These are phyloP conservation scores for Parastagonospora avenae DNA, from an alignment of 2,329 filamentous ascomycete genomes.

Conservation along the genomic window DNA sequence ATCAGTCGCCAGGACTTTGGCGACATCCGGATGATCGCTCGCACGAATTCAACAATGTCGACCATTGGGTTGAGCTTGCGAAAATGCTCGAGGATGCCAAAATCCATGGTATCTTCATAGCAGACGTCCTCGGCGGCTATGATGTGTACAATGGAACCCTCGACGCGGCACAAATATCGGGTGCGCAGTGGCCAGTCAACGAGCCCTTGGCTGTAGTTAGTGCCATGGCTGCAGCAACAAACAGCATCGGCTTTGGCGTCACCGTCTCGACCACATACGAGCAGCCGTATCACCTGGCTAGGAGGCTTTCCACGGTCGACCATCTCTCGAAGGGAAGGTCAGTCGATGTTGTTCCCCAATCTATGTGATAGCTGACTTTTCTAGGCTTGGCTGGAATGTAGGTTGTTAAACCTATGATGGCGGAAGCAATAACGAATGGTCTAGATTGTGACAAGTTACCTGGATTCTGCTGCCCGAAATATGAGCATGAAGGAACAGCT, in stretches of 20 bases:
- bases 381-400: constrained; percentile 32
- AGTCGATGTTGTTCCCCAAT: background rate
- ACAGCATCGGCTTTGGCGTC: constrained; percentile 71
- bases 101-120: constrained; percentile 50
- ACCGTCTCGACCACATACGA: constrained; percentile 73
- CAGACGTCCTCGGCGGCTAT: constrained; percentile 61
- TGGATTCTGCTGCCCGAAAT: constrained; percentile 70
- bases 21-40: constrained; percentile 69
- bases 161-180: constrained; percentile 64
- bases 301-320: constrained; percentile 69
- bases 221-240: constrained; percentile 71
- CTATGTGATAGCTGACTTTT: constrained; percentile 2
- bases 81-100: constrained; percentile 46
- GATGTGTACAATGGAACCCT: constrained; percentile 72
- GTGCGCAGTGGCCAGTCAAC: constrained; percentile 74
- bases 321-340: constrained; percentile 67
- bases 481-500: constrained; percentile 62
- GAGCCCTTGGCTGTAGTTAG: constrained; percentile 68
- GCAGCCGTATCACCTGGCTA: constrained; percentile 69
- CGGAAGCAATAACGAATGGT: background rate
- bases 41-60: constrained; percentile 55
- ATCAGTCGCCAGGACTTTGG: constrained; percentile 62
- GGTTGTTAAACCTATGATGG: constrained; percentile 4
- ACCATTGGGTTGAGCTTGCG: constrained; percentile 47
- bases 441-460: constrained; percentile 68